phyloP scores from a whole-genome alignment of 1,139 yeast species.

The Suhomyces ambrosiae region DNA sequence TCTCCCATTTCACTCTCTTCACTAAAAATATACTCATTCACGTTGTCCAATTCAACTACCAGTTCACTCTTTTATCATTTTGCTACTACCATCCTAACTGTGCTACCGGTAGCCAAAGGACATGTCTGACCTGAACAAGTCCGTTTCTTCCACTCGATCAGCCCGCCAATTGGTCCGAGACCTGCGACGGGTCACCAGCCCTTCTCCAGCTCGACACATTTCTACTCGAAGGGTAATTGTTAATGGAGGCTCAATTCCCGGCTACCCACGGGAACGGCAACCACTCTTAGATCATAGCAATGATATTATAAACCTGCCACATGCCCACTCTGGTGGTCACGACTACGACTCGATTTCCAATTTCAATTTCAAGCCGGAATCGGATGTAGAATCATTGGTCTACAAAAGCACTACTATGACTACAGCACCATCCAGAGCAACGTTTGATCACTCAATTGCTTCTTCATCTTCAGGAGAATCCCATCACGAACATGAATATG shows the following conservation, averaged over 20 bases:
- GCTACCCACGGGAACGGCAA: conserved; percentile 21
- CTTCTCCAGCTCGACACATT: conserved; percentile 37
- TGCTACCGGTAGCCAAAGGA: not conserved
- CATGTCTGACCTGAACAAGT: conserved; percentile 9
- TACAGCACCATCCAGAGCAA: not conserved
- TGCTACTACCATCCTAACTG: too few species aligned
- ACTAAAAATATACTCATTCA: too few species aligned
- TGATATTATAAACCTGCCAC: not conserved
- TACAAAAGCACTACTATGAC: conserved; percentile 10
- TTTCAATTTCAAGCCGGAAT: conserved; percentile 6
- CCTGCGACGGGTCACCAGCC: conserved; percentile 26
- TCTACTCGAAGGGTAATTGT: conserved; percentile 34
- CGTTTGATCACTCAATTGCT: too few species aligned
- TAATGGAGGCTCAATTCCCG: not conserved
- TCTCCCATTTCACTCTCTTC: too few species aligned
- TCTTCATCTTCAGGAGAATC: not conserved
- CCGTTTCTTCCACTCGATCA: conserved; percentile 8
- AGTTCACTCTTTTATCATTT: too few species aligned
- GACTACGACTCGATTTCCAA: conserved; percentile 6
- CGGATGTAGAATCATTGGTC: conserved; percentile 23
- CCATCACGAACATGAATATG: conserved; percentile 20
- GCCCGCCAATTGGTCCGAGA: conserved; percentile 5
- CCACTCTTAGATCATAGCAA: conserved; percentile 19
- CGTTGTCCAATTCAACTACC: too few species aligned
- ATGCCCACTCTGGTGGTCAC: not conserved